Evolutionary conservation across 108 stramenopile genomes (phyloP), one percentile per base, ranked within the genome.

Genomic region (Nitzschia sp.): DNA sequence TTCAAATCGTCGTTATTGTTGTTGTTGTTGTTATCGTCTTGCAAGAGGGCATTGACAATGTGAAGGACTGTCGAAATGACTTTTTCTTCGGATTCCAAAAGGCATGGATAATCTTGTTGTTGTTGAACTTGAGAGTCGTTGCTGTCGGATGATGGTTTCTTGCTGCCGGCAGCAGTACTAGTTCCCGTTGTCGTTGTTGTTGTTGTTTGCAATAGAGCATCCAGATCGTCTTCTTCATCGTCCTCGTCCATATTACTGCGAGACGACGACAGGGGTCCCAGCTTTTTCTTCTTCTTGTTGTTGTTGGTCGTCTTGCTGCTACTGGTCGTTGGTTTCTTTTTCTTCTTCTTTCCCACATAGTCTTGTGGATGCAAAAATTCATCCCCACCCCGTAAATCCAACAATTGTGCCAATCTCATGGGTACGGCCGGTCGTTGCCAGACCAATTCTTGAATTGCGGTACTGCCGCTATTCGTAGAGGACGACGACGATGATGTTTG

Each of bases 311-410:
- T 34, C 3, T 22, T 34, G 17, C 32, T 1, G 1, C 15, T 13
- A 1, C 38, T 34, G 2, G 35, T 16, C 0, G 60, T 19, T 1
- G 60, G 25, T 8, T 15, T 17, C 25, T n/a, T 22, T 1, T n/a
- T 19, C n/a, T 31, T 25, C 16, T 22, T 22, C 9, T 53, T 44
- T 4, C 22, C 29, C 32, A 73, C 55, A 31, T 46, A 27, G 2
- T 69, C n/a, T 21, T 57, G 41, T 2, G 73, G 65, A 53, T 74
- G 64, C 28, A 66, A 53, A 60, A 78, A 92, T 46, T 84, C 58
- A 41, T 73, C 60, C 15, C 84, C 91, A 3, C 68, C 63, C 26
- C 88, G 63, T 32, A 92, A 73, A 83, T 92, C 91, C 66, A 92
- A 63, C 36, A 92, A 64, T 36, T 65, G 60, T n/a, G 80, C 58